Evolutionary conservation across 2,329 filamentous ascomycete genomes (phyloP), one percentile per base, ranked within the genome.

Genomic region (Pezicula rhizophila): DNA sequence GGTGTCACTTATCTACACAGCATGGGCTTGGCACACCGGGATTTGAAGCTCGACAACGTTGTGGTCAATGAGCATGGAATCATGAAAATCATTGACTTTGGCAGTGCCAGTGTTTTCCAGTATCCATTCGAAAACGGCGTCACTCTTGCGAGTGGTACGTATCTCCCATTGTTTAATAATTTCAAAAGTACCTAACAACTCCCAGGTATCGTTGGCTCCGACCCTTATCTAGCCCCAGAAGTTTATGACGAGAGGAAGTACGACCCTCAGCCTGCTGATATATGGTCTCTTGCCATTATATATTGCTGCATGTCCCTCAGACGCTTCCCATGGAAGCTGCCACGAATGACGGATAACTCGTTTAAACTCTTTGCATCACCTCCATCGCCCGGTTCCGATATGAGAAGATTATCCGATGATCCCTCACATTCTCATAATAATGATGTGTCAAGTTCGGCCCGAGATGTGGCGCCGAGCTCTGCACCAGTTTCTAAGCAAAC

Each of bases 11-110:
- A 96, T 66, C 73, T 99, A 52, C 93, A 99, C 68, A 87, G 87
- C 64, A 93, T 96, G 81, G 93, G 93, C 2, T 74, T 99, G 46
- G 91, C 93, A 10, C 93, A 99, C 69, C 83, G 93, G 40, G 93
- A 99, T 73, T 65, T 99, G 60, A 99, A 99, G 70, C 71, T 99
- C 60, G 93, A 99, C 71, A 99, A 99, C 59, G 93, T 99, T 17
- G 93, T 99, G 25, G 91, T 99, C 51, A 97, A 91, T 64, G 88
- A 95, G 63, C 82, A 87, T 62, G 93, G 93, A 2, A 97, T 99
- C 60, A 96, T 99, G 90, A 99, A 99, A 70, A 87, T 99, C 56
- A 99, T 99, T 62, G 93, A 99, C 67, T 99, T 99, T 69, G 93
- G 93, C 23, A 97, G 91, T 70, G 92, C 93, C 1, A 91, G 93